Evolutionary conservation across 257 asterid species (phyloP).

Genomic region (Solanum peruvianum): DNA sequence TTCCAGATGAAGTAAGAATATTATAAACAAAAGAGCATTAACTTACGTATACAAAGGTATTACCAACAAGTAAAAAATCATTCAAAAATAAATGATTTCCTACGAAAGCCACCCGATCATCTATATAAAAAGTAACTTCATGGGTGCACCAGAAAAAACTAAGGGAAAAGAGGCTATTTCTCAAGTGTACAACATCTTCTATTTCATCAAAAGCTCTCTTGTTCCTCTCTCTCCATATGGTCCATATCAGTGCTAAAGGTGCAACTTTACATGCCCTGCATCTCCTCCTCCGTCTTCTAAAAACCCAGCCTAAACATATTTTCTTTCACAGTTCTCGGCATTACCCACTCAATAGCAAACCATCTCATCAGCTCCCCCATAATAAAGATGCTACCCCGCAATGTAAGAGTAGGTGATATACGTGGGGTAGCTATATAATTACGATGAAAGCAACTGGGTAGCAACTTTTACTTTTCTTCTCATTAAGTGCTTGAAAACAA

Average conservation of each 20-base stretch:
- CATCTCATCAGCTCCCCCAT: background rate
- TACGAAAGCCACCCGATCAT: background rate
- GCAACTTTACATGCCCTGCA: background rate
- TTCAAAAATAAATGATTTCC: background rate
- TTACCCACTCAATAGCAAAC: background rate
- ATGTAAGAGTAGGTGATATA: background rate
- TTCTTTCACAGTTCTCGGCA: background rate
- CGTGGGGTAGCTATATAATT: background rate
- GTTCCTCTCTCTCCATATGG: background rate
- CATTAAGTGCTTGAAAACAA: background rate
- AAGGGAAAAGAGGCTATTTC: background rate
- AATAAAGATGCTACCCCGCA: background rate
- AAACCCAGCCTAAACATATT: background rate
- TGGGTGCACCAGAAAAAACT: background rate
- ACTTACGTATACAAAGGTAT: background rate
- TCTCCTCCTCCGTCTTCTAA: background rate
- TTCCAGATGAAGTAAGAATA: background rate
- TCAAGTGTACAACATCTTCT: background rate
- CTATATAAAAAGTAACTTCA: background rate
- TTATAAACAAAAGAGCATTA: background rate
- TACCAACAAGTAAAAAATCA: background rate
- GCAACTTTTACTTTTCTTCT: background rate
- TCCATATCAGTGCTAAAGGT: background rate
- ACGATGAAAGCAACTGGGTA: background rate
- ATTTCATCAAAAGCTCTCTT: background rate